Conservation (phyloP, 208 protist species). For the Phytomonas serpens region DNA sequence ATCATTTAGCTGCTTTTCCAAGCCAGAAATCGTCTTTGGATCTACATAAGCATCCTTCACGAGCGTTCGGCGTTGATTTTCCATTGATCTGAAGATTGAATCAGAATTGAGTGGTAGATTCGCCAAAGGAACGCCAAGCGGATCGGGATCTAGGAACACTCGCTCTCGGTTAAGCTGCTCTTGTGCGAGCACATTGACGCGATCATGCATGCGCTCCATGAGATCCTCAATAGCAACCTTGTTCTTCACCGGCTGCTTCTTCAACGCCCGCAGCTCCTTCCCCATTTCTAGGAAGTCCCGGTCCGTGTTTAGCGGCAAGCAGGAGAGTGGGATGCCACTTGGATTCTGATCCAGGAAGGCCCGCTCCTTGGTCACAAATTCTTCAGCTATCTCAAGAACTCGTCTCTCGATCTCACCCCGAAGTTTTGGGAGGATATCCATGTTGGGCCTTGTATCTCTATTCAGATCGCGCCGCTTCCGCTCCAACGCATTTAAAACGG, state of each 20-base stretch:
- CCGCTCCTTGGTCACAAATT: conserved; percentile 66
- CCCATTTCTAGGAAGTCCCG: conserved; percentile 60
- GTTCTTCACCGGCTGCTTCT: conserved; percentile 59
- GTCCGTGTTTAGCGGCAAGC: conserved; percentile 51
- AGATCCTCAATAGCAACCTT: conserved; percentile 45
- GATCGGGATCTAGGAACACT: conserved; percentile 37
- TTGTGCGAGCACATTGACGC: conserved; percentile 54
- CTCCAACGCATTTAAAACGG: conserved; percentile 49
- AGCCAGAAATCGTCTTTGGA: conserved; percentile 19
- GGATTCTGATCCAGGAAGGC: conserved; percentile 59
- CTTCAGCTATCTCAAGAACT: conserved; percentile 50
- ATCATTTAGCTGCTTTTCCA: conserved; percentile 55
- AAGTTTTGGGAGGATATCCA: conserved; percentile 36
- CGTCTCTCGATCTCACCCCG: conserved; percentile 57
- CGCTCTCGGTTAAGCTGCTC: conserved; percentile 46
- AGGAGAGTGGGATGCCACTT: conserved; percentile 47
- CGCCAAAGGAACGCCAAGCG: conserved; percentile 43
- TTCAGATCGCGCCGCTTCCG: conserved; percentile 63
- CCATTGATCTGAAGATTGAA: conserved; percentile 41
- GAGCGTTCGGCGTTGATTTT: conserved; percentile 43
- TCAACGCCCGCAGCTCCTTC: conserved; percentile 47
- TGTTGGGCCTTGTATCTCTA: conserved; percentile 42
- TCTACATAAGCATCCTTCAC: conserved; percentile 35
- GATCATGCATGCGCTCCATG: conserved; percentile 62
- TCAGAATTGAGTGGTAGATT: conserved; percentile 62